Evolutionary conservation across 2,329 filamentous ascomycete genomes (phyloP).

Genomic region (Arthroderma uncinatum): DNA sequence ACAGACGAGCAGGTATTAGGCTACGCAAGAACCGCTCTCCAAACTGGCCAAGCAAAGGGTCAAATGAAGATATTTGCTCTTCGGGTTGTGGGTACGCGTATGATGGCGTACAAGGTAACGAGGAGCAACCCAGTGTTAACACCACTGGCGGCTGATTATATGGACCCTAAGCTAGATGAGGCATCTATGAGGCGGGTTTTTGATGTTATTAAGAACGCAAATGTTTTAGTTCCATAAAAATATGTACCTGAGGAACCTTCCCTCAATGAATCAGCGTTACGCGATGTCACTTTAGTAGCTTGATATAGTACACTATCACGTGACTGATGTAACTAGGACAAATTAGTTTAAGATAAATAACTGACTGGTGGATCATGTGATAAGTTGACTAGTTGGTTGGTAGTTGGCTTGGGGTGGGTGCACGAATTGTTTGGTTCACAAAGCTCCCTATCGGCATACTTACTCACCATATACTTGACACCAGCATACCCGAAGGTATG

Average conservation of each 20-base stretch:
- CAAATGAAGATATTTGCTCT: not conserved
- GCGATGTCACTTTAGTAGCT: not conserved
- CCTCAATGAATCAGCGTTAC: not conserved
- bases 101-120: not conserved
- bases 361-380: not conserved
- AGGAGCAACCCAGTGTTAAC: not conserved
- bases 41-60: not conserved
- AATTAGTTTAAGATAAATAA: not conserved
- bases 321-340: too few relatives aligned
- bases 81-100: not conserved
- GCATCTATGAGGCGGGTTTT: not conserved
- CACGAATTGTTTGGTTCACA: not conserved
- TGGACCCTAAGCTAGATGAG: not conserved
- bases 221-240: not conserved
- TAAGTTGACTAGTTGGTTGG: not conserved
- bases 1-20: not conserved
- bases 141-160: not conserved
- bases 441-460: not conserved
- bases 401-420: not conserved
- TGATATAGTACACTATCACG: not conserved
- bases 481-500: constrained; percentile 8
- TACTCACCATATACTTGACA: not conserved
- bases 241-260: not conserved
- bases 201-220: not conserved
- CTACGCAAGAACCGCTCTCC: not conserved